Conservation (phyloP, 768 basidiomycete species). For the Neoboletus brunneissimus region DNA sequence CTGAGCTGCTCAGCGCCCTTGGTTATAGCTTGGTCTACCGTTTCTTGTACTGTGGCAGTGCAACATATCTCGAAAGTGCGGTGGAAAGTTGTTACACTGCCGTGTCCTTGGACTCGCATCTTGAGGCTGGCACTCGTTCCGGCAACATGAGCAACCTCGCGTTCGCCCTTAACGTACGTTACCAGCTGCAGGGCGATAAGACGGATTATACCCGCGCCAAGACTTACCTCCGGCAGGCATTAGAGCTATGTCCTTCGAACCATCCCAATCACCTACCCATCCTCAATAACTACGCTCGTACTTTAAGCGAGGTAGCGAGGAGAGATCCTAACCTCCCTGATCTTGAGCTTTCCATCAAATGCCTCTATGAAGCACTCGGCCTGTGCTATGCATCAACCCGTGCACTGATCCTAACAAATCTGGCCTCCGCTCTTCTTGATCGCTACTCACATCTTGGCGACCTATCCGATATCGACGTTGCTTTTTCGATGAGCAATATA, state of each 20-base stretch:
- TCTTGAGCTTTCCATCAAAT: slow-evolving; percentile 7
- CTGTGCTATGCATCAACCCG: neutral
- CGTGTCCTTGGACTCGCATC: neutral
- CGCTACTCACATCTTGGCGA: slow-evolving; percentile 5
- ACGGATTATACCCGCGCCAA: neutral
- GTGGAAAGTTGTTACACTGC: neutral
- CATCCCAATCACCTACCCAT: slow-evolving; percentile 3
- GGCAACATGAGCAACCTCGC: neutral
- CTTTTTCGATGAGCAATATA: slow-evolving; percentile 14
- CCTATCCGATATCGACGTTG: neutral
- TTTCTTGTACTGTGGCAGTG: neutral
- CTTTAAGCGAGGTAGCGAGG: slow-evolving; percentile 9
- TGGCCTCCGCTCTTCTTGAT: slow-evolving; percentile 6
- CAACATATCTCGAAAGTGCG: neutral
- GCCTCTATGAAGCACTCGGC: neutral
- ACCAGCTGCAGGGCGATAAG: neutral
- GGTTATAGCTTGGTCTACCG: slow-evolving; percentile 16
- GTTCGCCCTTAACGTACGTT: neutral
- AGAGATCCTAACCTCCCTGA: neutral
- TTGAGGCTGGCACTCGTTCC: neutral
- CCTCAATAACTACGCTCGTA: slow-evolving; percentile 16
- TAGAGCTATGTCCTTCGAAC: neutral
- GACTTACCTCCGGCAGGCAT: neutral
- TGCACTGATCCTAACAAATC: neutral
- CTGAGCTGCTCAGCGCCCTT: slow-evolving; percentile 6